Percentiles rank a stretch among this genome's conserved stretches.
These are phyloP conservation scores for Entophlyctis helioformis DNA, from an alignment of 192 early-diverging fungal genomes.

Conservation along the genomic window DNA sequence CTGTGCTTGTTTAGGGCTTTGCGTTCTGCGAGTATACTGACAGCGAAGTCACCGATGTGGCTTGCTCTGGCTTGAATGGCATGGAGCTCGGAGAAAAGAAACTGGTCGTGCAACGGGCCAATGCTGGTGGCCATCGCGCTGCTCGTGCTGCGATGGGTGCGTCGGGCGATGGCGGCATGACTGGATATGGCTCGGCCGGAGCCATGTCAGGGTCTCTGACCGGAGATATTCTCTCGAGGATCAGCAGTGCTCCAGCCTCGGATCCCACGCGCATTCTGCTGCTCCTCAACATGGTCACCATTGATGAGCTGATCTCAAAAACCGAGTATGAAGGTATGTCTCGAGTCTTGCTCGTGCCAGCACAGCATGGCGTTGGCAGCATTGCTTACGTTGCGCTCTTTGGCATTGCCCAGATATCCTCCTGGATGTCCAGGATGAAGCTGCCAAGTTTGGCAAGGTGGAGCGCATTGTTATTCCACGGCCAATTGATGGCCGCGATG, in stretches of 20 bases:
- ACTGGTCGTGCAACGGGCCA: slow-evolving; percentile 88
- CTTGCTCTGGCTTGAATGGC: slow-evolving; percentile 88
- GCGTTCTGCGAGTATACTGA: slow-evolving; percentile 95
- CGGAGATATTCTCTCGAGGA: no score
- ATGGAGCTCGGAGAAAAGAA: slow-evolving; percentile 91
- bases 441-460: slow-evolving; percentile 75
- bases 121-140: no score
- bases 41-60: slow-evolving; percentile 78
- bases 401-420: slow-evolving; percentile 51
- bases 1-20: slow-evolving; percentile 52
- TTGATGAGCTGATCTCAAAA: slow-evolving; percentile 72
- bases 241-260: no score
- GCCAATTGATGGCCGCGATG: slow-evolving; percentile 37
- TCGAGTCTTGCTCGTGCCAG: no score
- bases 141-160: no score
- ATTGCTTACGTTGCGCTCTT: neutral
- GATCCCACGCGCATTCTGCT: slow-evolving; percentile 73
- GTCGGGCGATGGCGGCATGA: no score
- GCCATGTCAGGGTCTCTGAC: no score
- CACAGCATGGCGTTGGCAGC: neutral
- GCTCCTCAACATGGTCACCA: slow-evolving; percentile 90
- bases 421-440: slow-evolving; percentile 86
- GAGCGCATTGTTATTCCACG: slow-evolving; percentile 73
- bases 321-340: slow-evolving; percentile 62
- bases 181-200: no score